Evolutionary conservation across 2,329 filamentous ascomycete species (phyloP).

Genomic region (Hypoxylon sp.): DNA sequence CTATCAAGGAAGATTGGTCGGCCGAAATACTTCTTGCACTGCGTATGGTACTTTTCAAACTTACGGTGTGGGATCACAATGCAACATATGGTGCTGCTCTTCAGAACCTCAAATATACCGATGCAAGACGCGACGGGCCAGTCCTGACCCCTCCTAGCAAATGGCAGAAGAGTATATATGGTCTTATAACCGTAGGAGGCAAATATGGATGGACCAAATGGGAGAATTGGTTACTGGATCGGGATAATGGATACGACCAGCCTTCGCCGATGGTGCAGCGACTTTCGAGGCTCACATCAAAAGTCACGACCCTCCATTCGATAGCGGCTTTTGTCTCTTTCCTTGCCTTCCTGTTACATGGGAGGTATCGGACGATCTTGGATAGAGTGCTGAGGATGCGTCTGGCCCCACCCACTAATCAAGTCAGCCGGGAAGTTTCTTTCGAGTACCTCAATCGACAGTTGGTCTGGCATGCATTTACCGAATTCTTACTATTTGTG

Average conservation of each 20-base stretch:
- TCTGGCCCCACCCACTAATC: constrained; percentile 85
- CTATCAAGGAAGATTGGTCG: constrained; percentile 88
- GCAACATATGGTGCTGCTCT: constrained; percentile 94
- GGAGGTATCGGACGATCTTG: constrained; percentile 89
- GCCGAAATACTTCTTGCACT: constrained; percentile 86
- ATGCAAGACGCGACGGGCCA: constrained; percentile 77
- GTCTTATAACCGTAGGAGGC: constrained; percentile 86
- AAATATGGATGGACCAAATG: constrained; percentile 92
- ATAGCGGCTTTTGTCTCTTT: constrained; percentile 88
- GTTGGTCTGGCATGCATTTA: constrained; percentile 99
- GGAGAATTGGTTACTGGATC: constrained; percentile 86
- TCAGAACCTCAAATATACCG: constrained; percentile 91
- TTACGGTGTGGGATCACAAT: constrained; percentile 96
- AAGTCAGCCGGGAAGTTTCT: constrained; percentile 91
- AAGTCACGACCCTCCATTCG: constrained; percentile 81
- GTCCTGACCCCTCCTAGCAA: constrained; percentile 79
- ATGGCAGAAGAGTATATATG: constrained; percentile 88
- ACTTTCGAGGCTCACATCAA: constrained; percentile 78
- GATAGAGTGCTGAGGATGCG: constrained; percentile 88
- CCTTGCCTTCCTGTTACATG: constrained; percentile 90
- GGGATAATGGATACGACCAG: constrained; percentile 81
- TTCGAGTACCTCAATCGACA: constrained; percentile 99
- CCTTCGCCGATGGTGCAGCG: constrained; percentile 65
- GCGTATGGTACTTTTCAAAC: constrained; percentile 88
- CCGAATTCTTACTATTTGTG: constrained; percentile 96